Evolutionary conservation across 306 rosid species (phyloP).

Genomic region (Urtica urens): DNA sequence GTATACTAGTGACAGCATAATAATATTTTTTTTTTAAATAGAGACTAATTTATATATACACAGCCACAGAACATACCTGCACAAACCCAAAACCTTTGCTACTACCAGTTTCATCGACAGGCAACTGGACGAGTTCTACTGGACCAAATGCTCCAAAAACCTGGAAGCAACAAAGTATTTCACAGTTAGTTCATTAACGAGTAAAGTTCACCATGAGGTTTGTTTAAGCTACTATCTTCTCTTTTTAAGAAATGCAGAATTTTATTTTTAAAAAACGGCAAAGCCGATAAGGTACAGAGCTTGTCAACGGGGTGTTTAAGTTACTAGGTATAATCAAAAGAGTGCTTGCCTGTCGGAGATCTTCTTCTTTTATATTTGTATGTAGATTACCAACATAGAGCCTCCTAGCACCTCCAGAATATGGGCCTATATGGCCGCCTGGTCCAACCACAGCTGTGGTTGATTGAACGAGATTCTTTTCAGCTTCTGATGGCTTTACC

Average conservation of each 20-base stretch:
- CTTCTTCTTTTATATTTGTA: constrained; percentile 73
- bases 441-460: constrained; percentile 45
- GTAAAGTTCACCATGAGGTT: too few relatives aligned
- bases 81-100: constrained; percentile 98
- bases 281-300: too few relatives aligned
- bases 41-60: too few relatives aligned
- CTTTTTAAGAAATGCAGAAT: too few relatives aligned
- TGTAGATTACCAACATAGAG: constrained; percentile 93
- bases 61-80: constrained; percentile 56
- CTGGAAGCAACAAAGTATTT: too few relatives aligned
- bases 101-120: constrained; percentile 73
- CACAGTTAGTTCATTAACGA: too few relatives aligned
- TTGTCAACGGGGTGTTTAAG: too few relatives aligned
- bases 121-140: constrained; percentile 90
- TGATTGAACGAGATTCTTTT: constrained; percentile 90
- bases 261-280: too few relatives aligned
- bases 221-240: too few relatives aligned
- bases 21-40: too few relatives aligned
- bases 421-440: constrained; percentile 64
- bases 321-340: constrained; percentile 4
- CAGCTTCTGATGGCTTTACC: constrained; percentile 99
- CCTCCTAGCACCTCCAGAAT: constrained; percentile 92
- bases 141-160: constrained; percentile 98
- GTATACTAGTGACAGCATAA: too few relatives aligned
- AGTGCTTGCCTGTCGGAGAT: constrained; percentile 61